These are phyloP conservation scores for Chaetomiaceae sp. DNA, from an alignment of 2,329 filamentous ascomycete species.

Conservation along the genomic window DNA sequence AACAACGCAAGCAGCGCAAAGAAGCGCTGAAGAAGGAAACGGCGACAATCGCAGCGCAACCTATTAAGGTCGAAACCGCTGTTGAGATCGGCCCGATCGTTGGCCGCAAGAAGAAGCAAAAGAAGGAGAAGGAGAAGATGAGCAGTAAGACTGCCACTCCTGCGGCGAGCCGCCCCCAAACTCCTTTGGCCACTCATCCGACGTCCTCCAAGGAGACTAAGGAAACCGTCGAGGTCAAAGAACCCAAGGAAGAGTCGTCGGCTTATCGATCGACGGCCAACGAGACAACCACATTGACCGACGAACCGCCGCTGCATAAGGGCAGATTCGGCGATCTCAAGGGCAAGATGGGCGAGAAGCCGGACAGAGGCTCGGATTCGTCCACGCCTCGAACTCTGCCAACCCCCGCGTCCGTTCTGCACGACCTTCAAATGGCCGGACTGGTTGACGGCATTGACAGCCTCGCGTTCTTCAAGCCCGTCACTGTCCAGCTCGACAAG, in stretches of 20 bases:
- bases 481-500: conserved; percentile 32
- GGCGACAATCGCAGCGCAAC: conserved; percentile 45
- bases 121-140: conserved; percentile 58
- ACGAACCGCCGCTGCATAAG: conserved; percentile 20
- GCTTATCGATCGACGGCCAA: conserved; percentile 27
- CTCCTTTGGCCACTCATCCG: conserved; percentile 17
- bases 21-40: conserved; percentile 62
- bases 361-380: background rate
- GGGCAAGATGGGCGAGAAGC: conserved; percentile 26
- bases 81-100: conserved; percentile 65
- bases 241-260: conserved; percentile 27
- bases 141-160: conserved; percentile 24
- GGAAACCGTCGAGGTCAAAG: conserved; percentile 14
- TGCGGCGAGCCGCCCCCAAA: conserved; percentile 26
- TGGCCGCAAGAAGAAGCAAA: conserved; percentile 79
- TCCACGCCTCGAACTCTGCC: conserved; percentile 21
- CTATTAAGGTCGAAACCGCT: conserved; percentile 47
- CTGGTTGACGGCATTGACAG: conserved; percentile 30
- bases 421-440: conserved; percentile 34
- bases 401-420: conserved; percentile 36
- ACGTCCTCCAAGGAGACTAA: conserved; percentile 24
- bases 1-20: conserved; percentile 71
- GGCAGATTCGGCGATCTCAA: conserved; percentile 26
- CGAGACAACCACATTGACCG: conserved; percentile 27
- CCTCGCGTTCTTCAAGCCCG: conserved; percentile 39